Evolutionary conservation across 768 basidiomycete species (phyloP), one percentile per base, ranked within the genome.

Genomic region (Kwoniella sp.): DNA sequence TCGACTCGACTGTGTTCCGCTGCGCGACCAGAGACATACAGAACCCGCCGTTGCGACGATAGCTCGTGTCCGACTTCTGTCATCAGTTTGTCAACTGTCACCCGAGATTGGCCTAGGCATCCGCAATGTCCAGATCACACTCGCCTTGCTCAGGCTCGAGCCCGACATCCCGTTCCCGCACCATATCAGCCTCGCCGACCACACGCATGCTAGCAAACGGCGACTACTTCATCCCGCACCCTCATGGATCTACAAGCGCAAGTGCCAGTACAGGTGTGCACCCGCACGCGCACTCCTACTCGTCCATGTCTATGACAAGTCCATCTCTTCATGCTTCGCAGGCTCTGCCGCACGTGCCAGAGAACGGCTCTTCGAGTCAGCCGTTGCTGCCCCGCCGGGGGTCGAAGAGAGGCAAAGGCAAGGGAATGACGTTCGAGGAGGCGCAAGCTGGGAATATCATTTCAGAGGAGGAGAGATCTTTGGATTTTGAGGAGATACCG

Each of bases 391-490:
- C 41, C 15, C 41, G 41, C 15, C 41, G 41, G 20, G 41, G 11
- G 41, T 45, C 41, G 15, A 45, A 45, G 17, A 25, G 50, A 17
- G 50, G 52, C 25, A 29, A 55, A 11, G 56, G 63, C 1, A 59
- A 56, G 30, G 74, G 70, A 23, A 64, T 75, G 70, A 73, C 74
- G 17, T 55, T 70, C 30, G 72, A 72, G 34, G 70, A 75, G 55
- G 70, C 70, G n/a, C 64, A 71, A 29, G 59, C 65, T n/a, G 64
- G 37, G 15, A 56, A 71, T 7, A 66, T 77, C 7, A 53, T 77
- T 1, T 45, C 52, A 0, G 54, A 66, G 3, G 63, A 69, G 22
- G 70, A 73, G 47, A 64, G 67, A 20, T 66, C 52, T 26, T 26
- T 60, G 20, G 31, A 59, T 12, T 77, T 77, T 63, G 66, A 72